phyloP scores from a whole-genome alignment of 2,329 filamentous ascomycete species.

The Botrytis porri region DNA sequence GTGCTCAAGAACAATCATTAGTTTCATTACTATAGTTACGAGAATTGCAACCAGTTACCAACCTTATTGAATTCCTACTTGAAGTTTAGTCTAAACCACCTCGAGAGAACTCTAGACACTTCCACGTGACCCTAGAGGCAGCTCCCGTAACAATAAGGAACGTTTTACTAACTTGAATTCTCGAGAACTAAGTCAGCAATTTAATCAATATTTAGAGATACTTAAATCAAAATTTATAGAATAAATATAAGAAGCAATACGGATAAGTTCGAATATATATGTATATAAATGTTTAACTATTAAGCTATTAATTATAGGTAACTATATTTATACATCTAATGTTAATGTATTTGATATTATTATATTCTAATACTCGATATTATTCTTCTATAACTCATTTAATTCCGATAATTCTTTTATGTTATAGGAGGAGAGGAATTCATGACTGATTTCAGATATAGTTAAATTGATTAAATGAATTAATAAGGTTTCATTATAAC shows the following conservation, averaged over 20 bases:
- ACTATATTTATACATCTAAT: background rate
- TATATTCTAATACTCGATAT: background rate
- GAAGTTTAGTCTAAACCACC: too few relatives aligned
- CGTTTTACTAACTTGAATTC: constrained; percentile 1
- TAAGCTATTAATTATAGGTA: background rate
- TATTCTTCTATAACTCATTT: background rate
- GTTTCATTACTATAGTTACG: too few relatives aligned
- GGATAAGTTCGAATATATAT: background rate
- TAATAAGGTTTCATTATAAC: background rate
- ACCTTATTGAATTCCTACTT: too few relatives aligned
- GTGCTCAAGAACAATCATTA: too few relatives aligned
- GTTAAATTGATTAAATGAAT: background rate
- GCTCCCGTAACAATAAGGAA: too few relatives aligned
- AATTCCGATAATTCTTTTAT: background rate
- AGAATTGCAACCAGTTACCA: too few relatives aligned
- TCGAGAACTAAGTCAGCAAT: constrained; percentile 11
- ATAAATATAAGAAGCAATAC: background rate
- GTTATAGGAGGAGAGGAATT: background rate
- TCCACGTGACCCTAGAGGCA: too few relatives aligned
- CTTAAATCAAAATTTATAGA: background rate
- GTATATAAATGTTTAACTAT: background rate
- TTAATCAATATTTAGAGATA: background rate
- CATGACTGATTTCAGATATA: background rate
- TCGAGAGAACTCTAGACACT: too few relatives aligned
- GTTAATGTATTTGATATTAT: background rate